Base-by-base conservation (phyloP, 495 filamentous ascomycete species). In the Glutinoglossum americanum region DNA sequence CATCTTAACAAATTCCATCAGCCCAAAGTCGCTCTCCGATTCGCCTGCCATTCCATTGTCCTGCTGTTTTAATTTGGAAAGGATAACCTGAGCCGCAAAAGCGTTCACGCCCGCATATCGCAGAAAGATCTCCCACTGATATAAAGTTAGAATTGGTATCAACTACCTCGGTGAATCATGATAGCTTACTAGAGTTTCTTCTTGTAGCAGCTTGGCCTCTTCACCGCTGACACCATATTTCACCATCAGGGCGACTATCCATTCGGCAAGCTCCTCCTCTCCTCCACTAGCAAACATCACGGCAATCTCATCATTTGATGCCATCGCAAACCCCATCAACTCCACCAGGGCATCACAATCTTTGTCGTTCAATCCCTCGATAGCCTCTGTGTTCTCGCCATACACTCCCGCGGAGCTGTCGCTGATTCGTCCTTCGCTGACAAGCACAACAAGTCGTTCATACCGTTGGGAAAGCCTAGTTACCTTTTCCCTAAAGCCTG, bases 31-130 rank as follows among this genome's bases (percentile, higher is more conserved):
- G n/a, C n/a, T n/a, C 23, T 17, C 54, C 21, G 23, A 17, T 49
- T 44, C 55, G 6, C n/a, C 27, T 28, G 21, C 8, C 13, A 17
- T n/a, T 10, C 19, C 15, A 39, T 32, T 28, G 17, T 63, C 66
- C 7, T 70, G 69, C 1, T 64, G 62, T 59, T 74, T 77, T 11
- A 83, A 59, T 44, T 65, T 66, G 15, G 70, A 70, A 25, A 90
- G 69, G 0, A 90, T 68, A 17, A 72, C 75, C 63, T 90, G 85
- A 23, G 89, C 87, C 1, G 84, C 88, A 66, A 77, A 92, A 3
- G 82, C 78, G 70, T 93, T 94, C 68, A 92, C 67, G 3, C 88
- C 89, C 13, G 75, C 75, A n/a, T 72, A 65, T 25, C 85, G 74
- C 17, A 94, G 70, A 62, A 87, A 88, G 11, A 80, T 32, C 67